Evolutionary conservation across 345 rosid genomes (phyloP).

Genomic region (Eucalyptus grandis): DNA sequence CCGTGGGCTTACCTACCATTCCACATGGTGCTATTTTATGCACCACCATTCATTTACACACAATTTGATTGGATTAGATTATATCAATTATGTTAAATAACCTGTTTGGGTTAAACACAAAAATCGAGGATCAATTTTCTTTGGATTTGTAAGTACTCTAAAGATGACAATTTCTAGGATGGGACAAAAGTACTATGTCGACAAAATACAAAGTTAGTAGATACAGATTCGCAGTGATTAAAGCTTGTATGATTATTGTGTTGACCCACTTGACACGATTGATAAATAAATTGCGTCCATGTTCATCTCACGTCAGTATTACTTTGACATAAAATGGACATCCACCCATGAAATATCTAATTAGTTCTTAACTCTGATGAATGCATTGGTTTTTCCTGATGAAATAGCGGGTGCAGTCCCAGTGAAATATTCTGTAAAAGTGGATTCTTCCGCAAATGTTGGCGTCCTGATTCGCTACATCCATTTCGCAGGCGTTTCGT

Average conservation of each 20-base stretch:
- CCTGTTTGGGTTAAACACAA: background rate
- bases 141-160: background rate
- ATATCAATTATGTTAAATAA: background rate
- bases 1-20: background rate
- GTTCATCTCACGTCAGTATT: background rate
- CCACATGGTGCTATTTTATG: background rate
- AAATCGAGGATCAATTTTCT: background rate
- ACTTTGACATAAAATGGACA: background rate
- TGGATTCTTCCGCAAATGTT: background rate
- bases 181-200: background rate
- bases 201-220: background rate
- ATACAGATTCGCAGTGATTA: accelerated
- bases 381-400: background rate
- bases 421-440: background rate
- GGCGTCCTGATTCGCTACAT: background rate
- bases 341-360: background rate
- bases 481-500: background rate
- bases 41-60: background rate
- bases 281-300: background rate
- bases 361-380: background rate
- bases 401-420: background rate
- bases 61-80: background rate
- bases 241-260: background rate
- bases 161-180: background rate
- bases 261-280: background rate